Conservation (phyloP, 1,139 yeast genomes). For the Suhomyces chickasaworum region DNA sequence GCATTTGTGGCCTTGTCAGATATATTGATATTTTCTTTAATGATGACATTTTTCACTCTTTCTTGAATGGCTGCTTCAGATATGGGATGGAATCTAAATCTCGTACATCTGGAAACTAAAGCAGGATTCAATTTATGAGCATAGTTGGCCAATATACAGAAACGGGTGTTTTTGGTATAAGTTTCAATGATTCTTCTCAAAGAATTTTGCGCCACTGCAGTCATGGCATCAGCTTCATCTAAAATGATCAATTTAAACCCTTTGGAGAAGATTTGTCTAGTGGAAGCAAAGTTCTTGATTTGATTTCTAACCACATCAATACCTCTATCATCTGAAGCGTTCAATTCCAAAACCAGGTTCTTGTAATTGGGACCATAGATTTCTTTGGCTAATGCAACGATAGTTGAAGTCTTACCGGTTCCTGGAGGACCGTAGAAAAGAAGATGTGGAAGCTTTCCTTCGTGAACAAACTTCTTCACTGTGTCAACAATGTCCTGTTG, state of each 20-base stretch:
- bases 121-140: slow-evolving; percentile 97
- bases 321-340: slow-evolving; percentile 86
- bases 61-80: slow-evolving; percentile 64
- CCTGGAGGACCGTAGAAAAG: slow-evolving; percentile 98
- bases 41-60: slow-evolving; percentile 68
- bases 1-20: slow-evolving; percentile 63
- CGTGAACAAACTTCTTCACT: slow-evolving; percentile 79
- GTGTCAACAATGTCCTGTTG: slow-evolving; percentile 84
- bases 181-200: slow-evolving; percentile 89
- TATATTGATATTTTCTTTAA: slow-evolving; percentile 63
- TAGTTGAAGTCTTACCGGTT: slow-evolving; percentile 94
- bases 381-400: slow-evolving; percentile 85
- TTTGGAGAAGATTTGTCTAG: slow-evolving; percentile 81
- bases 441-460: slow-evolving; percentile 84
- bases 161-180: slow-evolving; percentile 91
- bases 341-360: slow-evolving; percentile 89
- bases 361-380: slow-evolving; percentile 84
- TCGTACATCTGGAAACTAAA: slow-evolving; percentile 86
- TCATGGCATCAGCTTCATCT: slow-evolving; percentile 99
- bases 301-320: slow-evolving; percentile 85
- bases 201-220: slow-evolving; percentile 95
- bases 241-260: slow-evolving; percentile 88
- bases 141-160: slow-evolving; percentile 94
- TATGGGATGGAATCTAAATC: slow-evolving; percentile 90
- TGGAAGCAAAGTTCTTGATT: slow-evolving; percentile 82